These are phyloP conservation scores for Wickerhamiella spandovensis DNA, from an alignment of 805 yeast species.

Conservation along the genomic window DNA sequence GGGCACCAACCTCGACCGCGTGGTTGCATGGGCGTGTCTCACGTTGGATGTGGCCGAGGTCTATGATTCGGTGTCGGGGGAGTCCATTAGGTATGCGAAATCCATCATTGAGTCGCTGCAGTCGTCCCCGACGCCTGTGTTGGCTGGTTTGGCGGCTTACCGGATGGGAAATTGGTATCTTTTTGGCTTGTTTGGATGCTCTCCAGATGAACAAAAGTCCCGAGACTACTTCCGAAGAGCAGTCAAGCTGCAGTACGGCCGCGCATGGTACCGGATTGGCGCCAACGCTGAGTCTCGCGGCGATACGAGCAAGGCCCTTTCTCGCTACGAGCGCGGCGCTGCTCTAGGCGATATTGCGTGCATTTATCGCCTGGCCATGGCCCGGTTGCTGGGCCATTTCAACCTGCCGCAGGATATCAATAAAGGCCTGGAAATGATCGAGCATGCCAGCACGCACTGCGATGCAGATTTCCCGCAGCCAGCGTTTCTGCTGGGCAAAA, in stretches of 20 bases:
- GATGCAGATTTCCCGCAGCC: slow-evolving; percentile 30
- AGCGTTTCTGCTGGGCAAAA: slow-evolving; percentile 26
- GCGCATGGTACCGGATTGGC: slow-evolving; percentile 28
- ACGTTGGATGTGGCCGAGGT: slow-evolving; percentile 20
- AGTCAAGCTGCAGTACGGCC: slow-evolving; percentile 20
- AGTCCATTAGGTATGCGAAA: slow-evolving; percentile 16
- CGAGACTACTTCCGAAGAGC: slow-evolving; percentile 21
- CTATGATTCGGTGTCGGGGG: slow-evolving; percentile 18
- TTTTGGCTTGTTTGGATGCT: slow-evolving; percentile 19
- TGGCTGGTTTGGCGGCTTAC: slow-evolving; percentile 21
- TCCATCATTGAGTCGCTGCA: slow-evolving; percentile 16
- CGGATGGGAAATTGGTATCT: slow-evolving; percentile 19
- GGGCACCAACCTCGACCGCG: not conserved
- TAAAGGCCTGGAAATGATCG: slow-evolving; percentile 17
- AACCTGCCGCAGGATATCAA: slow-evolving; percentile 16
- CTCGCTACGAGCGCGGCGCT: slow-evolving; percentile 26
- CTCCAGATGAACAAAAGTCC: slow-evolving; percentile 15
- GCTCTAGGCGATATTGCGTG: slow-evolving; percentile 27
- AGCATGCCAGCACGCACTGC: slow-evolving; percentile 19
- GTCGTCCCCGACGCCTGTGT: slow-evolving; percentile 8
- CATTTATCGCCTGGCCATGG: slow-evolving; percentile 26
- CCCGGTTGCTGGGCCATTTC: slow-evolving; percentile 21
- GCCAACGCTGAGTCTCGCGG: slow-evolving; percentile 23
- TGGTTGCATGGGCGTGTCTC: slow-evolving; percentile 22
- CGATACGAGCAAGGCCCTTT: slow-evolving; percentile 21